Percentiles rank a stretch among this genome's conserved stretches.
Evolutionary conservation across 768 basidiomycete genomes (phyloP).

Genomic region (Tricholoma furcatifolium): DNA sequence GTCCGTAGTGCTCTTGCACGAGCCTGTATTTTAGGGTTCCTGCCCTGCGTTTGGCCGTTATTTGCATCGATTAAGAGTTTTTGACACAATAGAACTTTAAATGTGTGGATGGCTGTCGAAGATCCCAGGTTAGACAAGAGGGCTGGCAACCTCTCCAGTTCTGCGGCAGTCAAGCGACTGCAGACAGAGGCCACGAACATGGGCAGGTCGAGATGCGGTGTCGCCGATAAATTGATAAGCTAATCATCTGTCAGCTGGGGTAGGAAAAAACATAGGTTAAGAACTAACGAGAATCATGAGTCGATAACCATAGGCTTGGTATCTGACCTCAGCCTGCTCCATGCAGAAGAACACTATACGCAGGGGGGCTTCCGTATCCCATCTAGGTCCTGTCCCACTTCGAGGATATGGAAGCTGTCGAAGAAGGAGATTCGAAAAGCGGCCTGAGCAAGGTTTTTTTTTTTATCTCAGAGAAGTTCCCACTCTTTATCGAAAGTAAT

Average conservation of each 20-base stretch:
- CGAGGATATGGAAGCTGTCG: conserved; percentile 59
- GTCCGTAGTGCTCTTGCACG: conserved; percentile 22
- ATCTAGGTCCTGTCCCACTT: conserved; percentile 44
- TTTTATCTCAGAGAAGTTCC: not conserved
- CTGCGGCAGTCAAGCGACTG: conserved; percentile 27
- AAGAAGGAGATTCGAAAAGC: conserved; percentile 53
- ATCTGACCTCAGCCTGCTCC: conserved; percentile 27
- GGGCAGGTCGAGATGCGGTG: conserved; percentile 33
- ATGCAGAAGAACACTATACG: conserved; percentile 43
- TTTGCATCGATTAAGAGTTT: conserved; percentile 21
- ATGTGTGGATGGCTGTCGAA: conserved; percentile 32
- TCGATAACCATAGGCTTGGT: conserved; percentile 32
- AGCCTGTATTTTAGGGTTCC: conserved; percentile 20
- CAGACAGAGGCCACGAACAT: conserved; percentile 37
- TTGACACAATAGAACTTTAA: conserved; percentile 44
- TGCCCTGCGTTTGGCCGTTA: not conserved
- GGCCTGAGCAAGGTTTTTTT: conserved; percentile 5
- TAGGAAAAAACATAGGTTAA: conserved; percentile 8
- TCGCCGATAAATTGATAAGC: conserved; percentile 38
- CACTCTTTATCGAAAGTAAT: not conserved
- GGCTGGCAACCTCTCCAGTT: conserved; percentile 26
- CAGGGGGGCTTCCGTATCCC: conserved; percentile 53
- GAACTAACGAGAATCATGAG: conserved; percentile 30
- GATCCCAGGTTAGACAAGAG: conserved; percentile 37
- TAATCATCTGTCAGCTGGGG: conserved; percentile 2